Conservation (phyloP, 345 rosid genomes). For the Mallotus nudiflorus region DNA sequence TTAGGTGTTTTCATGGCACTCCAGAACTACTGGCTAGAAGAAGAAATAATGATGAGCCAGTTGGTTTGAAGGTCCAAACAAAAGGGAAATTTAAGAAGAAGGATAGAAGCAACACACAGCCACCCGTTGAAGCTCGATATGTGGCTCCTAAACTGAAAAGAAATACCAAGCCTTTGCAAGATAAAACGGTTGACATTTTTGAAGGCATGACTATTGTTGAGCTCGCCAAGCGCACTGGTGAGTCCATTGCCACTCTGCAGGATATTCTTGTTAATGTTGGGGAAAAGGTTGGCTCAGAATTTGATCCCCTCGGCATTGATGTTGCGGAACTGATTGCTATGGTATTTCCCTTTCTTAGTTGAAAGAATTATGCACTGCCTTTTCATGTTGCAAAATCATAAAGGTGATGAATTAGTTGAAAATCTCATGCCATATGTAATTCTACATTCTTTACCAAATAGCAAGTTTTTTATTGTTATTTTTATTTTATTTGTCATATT, state of each 20-base stretch:
- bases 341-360: conserved; percentile 44
- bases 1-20: conserved; percentile 65
- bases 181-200: conserved; percentile 72
- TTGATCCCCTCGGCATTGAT: conserved; percentile 74
- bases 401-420: not conserved
- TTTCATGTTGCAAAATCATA: not conserved
- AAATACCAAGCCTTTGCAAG: conserved; percentile 44
- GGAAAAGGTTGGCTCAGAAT: conserved; percentile 71
- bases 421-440: not conserved
- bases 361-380: not conserved
- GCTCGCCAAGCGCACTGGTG: conserved; percentile 74
- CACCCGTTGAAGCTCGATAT: conserved; percentile 83
- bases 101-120: conserved; percentile 35
- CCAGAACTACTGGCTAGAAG: conserved; percentile 46
- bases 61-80: conserved; percentile 52
- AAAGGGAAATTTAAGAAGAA: conserved; percentile 68
- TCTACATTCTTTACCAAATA: not conserved
- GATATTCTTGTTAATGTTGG: conserved; percentile 78
- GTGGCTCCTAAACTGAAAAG: conserved; percentile 63
- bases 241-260: conserved; percentile 49
- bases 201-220: conserved; percentile 82
- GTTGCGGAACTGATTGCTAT: conserved; percentile 79
- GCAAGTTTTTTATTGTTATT: no score
- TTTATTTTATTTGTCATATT: not conserved
- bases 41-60: conserved; percentile 42